Percentiles rank a stretch among this genome's conserved stretches.
These are phyloP conservation scores for Ophiocordyceps camponoti-leonardi DNA, from an alignment of 2,329 filamentous ascomycete species.

Conservation along the genomic window DNA sequence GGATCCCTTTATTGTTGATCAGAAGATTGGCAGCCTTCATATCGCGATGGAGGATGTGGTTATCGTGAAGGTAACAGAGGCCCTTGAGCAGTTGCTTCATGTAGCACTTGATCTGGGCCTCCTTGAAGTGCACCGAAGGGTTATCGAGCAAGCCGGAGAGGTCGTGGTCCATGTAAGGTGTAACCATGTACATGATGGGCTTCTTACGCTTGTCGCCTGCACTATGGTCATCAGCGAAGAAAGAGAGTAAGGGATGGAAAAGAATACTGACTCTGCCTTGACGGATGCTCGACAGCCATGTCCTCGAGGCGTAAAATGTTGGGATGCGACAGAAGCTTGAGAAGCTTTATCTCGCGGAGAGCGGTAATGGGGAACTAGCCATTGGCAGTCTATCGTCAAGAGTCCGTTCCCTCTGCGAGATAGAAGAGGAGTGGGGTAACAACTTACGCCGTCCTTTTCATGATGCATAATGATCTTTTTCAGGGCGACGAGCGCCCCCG, in stretches of 20 bases:
- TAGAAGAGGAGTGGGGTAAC: neutral
- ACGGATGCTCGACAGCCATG: slow-evolving; percentile 78
- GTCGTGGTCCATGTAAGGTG: slow-evolving; percentile 97
- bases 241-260: neutral
- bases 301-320: slow-evolving; percentile 82
- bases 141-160: slow-evolving; percentile 95
- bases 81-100: slow-evolving; percentile 86
- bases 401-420: neutral
- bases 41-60: slow-evolving; percentile 80
- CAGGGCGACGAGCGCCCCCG: slow-evolving; percentile 62
- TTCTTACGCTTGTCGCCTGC: slow-evolving; percentile 61
- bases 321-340: slow-evolving; percentile 83
- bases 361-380: slow-evolving; percentile 90
- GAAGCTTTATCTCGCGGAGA: slow-evolving; percentile 87
- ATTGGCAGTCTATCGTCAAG: slow-evolving; percentile 3
- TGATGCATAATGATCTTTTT: slow-evolving; percentile 99
- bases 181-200: slow-evolving; percentile 95
- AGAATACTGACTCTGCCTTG: slow-evolving; percentile 34
- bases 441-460: slow-evolving; percentile 78
- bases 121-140: slow-evolving; percentile 70
- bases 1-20: slow-evolving; percentile 82
- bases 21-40: slow-evolving; percentile 98
- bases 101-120: slow-evolving; percentile 94
- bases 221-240: neutral
- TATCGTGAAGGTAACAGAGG: slow-evolving; percentile 76